A percentile compares a stretch with the other conserved stretches of the same genome.
These are phyloP conservation scores for Salix viminalis DNA, from an alignment of 345 rosid species.

Conservation along the genomic window DNA sequence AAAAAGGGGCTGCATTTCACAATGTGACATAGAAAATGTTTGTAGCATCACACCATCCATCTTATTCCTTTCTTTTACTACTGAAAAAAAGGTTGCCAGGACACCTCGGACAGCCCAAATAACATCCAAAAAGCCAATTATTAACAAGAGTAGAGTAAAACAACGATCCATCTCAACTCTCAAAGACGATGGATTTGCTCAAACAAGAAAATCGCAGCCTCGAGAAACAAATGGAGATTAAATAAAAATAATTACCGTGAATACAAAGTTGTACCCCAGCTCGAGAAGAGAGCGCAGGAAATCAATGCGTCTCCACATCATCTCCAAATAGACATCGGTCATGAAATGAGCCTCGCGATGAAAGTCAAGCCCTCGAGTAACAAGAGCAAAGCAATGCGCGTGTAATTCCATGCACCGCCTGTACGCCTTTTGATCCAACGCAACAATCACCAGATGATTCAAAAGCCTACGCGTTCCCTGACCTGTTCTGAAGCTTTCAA, in stretches of 20 bases:
- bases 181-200: too few species aligned
- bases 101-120: too few species aligned
- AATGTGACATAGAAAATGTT: too few species aligned
- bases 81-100: too few species aligned
- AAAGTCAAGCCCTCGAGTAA: conserved; percentile 67
- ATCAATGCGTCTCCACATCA: conserved; percentile 95
- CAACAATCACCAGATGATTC: conserved; percentile 69
- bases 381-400: conserved; percentile 61
- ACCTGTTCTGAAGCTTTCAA: conserved; percentile 70
- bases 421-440: conserved; percentile 65
- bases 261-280: conserved; percentile 76
- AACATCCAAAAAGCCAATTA: too few species aligned
- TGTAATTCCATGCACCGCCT: conserved; percentile 55
- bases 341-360: conserved; percentile 71
- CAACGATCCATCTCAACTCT: too few species aligned
- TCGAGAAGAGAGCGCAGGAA: conserved; percentile 72
- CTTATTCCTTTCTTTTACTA: too few species aligned
- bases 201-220: background rate
- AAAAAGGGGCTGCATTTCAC: too few species aligned
- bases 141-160: background rate
- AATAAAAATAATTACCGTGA: conserved; percentile 56
- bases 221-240: background rate
- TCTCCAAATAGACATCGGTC: conserved; percentile 68
- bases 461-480: conserved; percentile 51
- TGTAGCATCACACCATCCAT: too few species aligned